Base-by-base conservation (phyloP, 768 basidiomycete species). In the Xerocomus brunneocitrinus region DNA sequence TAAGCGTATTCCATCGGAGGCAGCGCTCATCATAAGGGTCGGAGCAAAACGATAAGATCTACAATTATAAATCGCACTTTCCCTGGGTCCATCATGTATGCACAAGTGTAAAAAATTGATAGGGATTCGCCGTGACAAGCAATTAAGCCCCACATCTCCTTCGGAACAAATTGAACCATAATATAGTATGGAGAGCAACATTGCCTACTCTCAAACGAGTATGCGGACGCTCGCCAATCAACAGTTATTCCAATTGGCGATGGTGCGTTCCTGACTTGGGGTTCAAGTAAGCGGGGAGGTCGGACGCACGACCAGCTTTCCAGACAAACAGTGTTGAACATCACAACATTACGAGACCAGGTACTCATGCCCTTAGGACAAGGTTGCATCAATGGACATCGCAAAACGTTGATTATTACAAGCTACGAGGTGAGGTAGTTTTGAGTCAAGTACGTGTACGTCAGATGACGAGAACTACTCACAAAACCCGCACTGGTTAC, bases 331-430 rank as follows among this genome's bases (percentile, higher is more conserved):
- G 42, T 14, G 34, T 31, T 13, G 8, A 36, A 50, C 35, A 53
- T 39, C 45, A 56, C 24, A 35, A 36, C 40, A 50, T 57, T 56
- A 58, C 56, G 58, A 55, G 49, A 19, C 19, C 19, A 19, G 19
- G 19, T 19, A 19, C 19, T 19, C 19, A 19, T 19, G 19, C 19
- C 19, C 19, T 54, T 45, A 47, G 47, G 43, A 40, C 30, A 19
- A 43, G 9, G 43, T 56, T 67, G 58, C 54, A 62, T 62, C 50
- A 57, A 57, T 67, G 57, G 62, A 58, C 34, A 60, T 66, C 66
- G 62, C 49, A 60, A 50, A 19, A 19, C 19, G 31, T 14, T 38
- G 47, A 52, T 47, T 46, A 49, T 49, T 46, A 45, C 50, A 50
- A 41, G 28, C 64, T 43, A 42, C 50, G 34, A 34, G 47, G 56